Evolutionary conservation across 1,284 basidiomycete genomes (phyloP), one percentile per base, ranked within the genome.

Genomic region (Vanrija sp.): DNA sequence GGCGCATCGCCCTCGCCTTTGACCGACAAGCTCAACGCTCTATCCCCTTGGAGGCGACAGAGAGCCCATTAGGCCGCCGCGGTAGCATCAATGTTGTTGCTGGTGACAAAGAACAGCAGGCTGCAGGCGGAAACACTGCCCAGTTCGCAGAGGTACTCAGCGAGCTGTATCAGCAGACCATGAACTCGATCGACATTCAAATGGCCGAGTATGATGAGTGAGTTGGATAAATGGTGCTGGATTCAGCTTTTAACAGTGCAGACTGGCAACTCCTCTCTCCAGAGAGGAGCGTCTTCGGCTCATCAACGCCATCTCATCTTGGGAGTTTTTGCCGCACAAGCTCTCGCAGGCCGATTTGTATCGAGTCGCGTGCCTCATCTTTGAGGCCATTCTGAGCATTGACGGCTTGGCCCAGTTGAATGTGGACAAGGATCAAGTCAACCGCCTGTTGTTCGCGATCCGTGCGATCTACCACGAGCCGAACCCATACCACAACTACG

Each of bases 401-500:
- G 85, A 91, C 61, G 87, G 88, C 29, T 82, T 95, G 79, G 77
- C 80, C 56, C 82, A 85, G 23, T 80, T 88, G 47, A n/a, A 28
- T 21, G 55, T 63, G 46, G 62, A 46, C 29, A 34, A 61, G 77
- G 78, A 81, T 60, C 85, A 86, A 77, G 81, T 94, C 62, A 83
- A 84, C 25, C 77, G 82, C 6, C 86, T 94, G 66, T 80, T 95
- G 28, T 84, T 85, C 60, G 89, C 93, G 62, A 82, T 96, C 14
- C 84, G 87, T 29, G 84, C 85, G 38, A 86, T 93, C 53, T 97
- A 97, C 71, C 87, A 92, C 61, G 82, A 83, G 46, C 85, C 87
- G 51, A 96, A 96, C 76, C 87, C 88, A 15, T 97, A 97, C 76
- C 93, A 97, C 79, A 97, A 97, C 71, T 96, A 94, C 71, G 85